Base-by-base conservation (phyloP, 2,329 filamentous ascomycete genomes). In the Aspergillus fumigatus region DNA sequence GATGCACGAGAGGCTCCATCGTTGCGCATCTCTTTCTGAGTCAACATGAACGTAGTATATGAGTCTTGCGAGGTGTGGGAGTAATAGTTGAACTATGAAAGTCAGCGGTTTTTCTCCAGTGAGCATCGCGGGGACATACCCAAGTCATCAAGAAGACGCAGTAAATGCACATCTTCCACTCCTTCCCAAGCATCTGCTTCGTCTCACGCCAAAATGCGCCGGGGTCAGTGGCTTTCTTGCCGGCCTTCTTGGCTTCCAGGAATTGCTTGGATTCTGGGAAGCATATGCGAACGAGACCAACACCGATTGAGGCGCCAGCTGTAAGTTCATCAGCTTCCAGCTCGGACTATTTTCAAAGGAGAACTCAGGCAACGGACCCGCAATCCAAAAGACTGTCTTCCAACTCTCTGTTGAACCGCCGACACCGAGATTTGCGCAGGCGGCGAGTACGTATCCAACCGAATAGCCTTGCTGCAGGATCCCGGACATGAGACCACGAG, bases 381-480 rank as follows among this genome's bases (percentile, higher is more conserved):
- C 88, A 59, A 88, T 83, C 86, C 87, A 92, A 70, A 89, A 90
- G 48, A 90, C 84, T 0, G 79, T 88, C 77, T 90, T 92, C 88
- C 88, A 92, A 47, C 80, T 70, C 0, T 73, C 66, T 5, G 65
- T 70, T 6, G 27, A 53, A 45, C 71, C 87, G 32, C 88, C 88
- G 17, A 92, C 87, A 50, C 87, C 88, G 43, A 92, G 82, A 62
- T 89, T 92, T 65, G 84, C 85, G 59, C 67, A 70, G 43, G 89
- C 89, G 5, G 90, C 90, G 60, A 91, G 80, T 43, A 94, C 84
- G 67, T 93, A 93, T 32, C 90, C 90, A 61, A 92, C 82, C 0
- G 88, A 88, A 70, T 92, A 92, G 2, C 90, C 90, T 72, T 92
- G 89, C 67, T 94, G 90, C 19, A 93, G 75, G 51, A 94, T 88